A percentile compares a stretch with the other conserved stretches of the same genome.
These are phyloP conservation scores for Fusarium buharicum DNA, from an alignment of 2,329 filamentous ascomycete genomes.

Conservation along the genomic window DNA sequence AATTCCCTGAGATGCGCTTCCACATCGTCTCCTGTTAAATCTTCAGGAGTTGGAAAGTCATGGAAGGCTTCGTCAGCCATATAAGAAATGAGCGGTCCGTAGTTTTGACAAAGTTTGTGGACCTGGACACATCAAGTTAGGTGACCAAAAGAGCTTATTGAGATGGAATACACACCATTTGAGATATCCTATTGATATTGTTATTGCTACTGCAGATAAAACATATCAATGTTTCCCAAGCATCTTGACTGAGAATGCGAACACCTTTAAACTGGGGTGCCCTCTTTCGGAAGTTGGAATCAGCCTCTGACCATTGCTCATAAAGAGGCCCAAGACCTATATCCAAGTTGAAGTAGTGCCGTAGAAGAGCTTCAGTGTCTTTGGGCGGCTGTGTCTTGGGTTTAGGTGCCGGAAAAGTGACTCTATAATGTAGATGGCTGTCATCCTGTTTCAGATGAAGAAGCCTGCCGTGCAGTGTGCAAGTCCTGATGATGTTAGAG, in stretches of 20 bases:
- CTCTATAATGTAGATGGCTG: constrained; percentile 81
- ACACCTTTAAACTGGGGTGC: constrained; percentile 90
- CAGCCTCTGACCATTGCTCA: constrained; percentile 83
- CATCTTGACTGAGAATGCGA: constrained; percentile 91
- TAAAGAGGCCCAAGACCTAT: constrained; percentile 83
- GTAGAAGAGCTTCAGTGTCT: constrained; percentile 78
- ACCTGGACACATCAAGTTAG: constrained; percentile 59
- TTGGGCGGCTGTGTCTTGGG: constrained; percentile 54
- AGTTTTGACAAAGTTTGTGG: constrained; percentile 87
- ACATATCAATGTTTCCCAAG: constrained; percentile 91
- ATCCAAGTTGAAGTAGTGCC: constrained; percentile 86
- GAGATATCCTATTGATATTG: constrained; percentile 92
- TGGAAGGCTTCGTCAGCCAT: constrained; percentile 79
- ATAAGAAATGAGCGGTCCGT: constrained; percentile 79
- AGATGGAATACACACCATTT: constrained; percentile 73
- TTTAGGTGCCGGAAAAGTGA: constrained; percentile 64
- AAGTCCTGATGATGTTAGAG: constrained; percentile 66
- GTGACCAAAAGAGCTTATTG: background rate
- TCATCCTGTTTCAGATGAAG: constrained; percentile 86
- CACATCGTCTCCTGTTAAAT: constrained; percentile 77
- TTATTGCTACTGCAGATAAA: constrained; percentile 99
- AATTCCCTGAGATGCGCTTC: constrained; percentile 82
- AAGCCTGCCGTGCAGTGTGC: constrained; percentile 85
- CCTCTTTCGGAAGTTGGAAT: constrained; percentile 88
- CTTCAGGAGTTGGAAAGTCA: constrained; percentile 83